Evolutionary conservation across 2,329 filamentous ascomycete genomes (phyloP).

Genomic region (Arachnopeziza araneosa): DNA sequence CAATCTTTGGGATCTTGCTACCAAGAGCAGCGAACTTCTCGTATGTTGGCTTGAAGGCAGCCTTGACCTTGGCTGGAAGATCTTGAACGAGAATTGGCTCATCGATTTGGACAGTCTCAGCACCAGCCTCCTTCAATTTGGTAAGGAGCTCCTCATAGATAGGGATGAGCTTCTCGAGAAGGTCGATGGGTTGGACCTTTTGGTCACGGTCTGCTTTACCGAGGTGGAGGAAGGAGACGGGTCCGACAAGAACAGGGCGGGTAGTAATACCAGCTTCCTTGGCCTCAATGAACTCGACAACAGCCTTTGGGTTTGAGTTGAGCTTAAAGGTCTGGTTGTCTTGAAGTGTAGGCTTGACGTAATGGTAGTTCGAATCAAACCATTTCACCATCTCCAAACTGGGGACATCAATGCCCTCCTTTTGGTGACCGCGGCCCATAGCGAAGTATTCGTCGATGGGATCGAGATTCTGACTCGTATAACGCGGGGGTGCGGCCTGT

Average conservation of each 20-base stretch:
- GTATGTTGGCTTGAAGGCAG: slow-evolving; percentile 96
- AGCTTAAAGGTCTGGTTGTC: slow-evolving; percentile 97
- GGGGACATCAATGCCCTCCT: slow-evolving; percentile 87
- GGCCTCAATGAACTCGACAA: slow-evolving; percentile 90
- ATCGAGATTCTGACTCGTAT: slow-evolving; percentile 84
- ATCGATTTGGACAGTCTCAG: slow-evolving; percentile 95
- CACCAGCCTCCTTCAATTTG: slow-evolving; percentile 93
- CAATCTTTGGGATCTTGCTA: slow-evolving; percentile 76
- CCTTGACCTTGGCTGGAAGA: slow-evolving; percentile 82
- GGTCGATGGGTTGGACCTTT: slow-evolving; percentile 85
- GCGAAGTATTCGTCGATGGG: slow-evolving; percentile 96
- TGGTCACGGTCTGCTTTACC: slow-evolving; percentile 97
- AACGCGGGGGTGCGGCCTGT: slow-evolving; percentile 85
- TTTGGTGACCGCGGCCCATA: slow-evolving; percentile 98
- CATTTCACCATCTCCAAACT: slow-evolving; percentile 99
- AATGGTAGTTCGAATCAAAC: slow-evolving; percentile 99
- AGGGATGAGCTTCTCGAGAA: slow-evolving; percentile 88
- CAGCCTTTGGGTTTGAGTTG: slow-evolving; percentile 80
- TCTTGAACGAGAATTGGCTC: slow-evolving; percentile 97
- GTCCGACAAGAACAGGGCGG: slow-evolving; percentile 89
- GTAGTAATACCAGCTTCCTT: slow-evolving; percentile 94
- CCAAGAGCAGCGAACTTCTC: slow-evolving; percentile 77
- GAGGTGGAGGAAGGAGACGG: slow-evolving; percentile 95
- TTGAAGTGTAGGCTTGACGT: slow-evolving; percentile 98
- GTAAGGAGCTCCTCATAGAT: slow-evolving; percentile 89